phyloP scores from a whole-genome alignment of 2,329 filamentous ascomycete species.

The Colletotrichum sidae region DNA sequence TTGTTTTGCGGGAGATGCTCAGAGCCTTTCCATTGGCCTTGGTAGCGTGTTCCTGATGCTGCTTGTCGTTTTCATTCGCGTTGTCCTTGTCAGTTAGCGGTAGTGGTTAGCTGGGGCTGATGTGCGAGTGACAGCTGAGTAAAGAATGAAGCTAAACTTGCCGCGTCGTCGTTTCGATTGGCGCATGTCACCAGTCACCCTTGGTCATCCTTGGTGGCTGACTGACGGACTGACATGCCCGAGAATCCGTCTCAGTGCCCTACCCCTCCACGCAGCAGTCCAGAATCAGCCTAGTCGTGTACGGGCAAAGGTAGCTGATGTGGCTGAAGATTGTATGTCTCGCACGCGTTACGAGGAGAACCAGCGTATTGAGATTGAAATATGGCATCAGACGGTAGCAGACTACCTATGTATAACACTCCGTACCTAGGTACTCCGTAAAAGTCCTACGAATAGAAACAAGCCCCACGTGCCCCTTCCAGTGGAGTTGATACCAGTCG shows the following conservation, averaged over 20 bases:
- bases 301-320: constrained; percentile 12
- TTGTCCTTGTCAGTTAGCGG: neutral
- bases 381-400: neutral
- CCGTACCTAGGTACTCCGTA: neutral
- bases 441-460: constrained; percentile 36
- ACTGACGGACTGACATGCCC: constrained; percentile 24
- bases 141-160: constrained; percentile 2
- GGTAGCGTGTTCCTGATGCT: too few relatives aligned
- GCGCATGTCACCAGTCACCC: too few relatives aligned
- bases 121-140: constrained; percentile 22
- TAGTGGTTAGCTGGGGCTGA: constrained; percentile 3
- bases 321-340: constrained; percentile 28
- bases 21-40: neutral
- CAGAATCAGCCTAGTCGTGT: constrained; percentile 11
- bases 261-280: constrained; percentile 6
- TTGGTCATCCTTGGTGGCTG: constrained; percentile 22
- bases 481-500: constrained; percentile 18
- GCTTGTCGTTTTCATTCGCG: neutral
- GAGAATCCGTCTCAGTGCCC: constrained; percentile 19
- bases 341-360: constrained; percentile 20
- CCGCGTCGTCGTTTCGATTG: constrained; percentile 15
- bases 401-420: too few relatives aligned
- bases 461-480: constrained; percentile 30
- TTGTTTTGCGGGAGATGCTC: constrained; percentile 25
- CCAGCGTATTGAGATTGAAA: constrained; percentile 2